These are phyloP conservation scores for Strobilomyces echinocephalus DNA, from an alignment of 768 basidiomycete species.

Conservation along the genomic window DNA sequence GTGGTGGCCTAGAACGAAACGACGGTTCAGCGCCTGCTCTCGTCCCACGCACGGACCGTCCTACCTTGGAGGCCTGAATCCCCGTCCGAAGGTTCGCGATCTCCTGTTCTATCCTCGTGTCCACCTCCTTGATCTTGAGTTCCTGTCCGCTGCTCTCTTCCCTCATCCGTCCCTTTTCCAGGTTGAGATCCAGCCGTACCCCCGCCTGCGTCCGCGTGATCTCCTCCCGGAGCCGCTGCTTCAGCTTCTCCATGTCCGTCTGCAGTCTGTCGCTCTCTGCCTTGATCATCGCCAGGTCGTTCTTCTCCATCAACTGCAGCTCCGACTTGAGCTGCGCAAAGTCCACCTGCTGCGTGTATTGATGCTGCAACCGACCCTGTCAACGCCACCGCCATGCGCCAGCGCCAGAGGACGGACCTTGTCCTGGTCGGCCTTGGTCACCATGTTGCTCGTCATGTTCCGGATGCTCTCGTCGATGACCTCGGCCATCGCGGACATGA, in stretches of 20 bases:
- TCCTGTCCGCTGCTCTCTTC: constrained; percentile 91
- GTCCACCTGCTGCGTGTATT: constrained; percentile 94
- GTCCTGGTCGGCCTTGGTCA: constrained; percentile 93
- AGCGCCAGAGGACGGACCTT: constrained; percentile 54
- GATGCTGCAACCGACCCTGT: constrained; percentile 48
- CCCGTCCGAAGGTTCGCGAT: constrained; percentile 81
- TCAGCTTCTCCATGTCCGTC: constrained; percentile 89
- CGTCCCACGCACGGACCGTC: not conserved
- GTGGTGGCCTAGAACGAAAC: constrained; percentile 61
- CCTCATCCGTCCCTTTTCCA: constrained; percentile 93
- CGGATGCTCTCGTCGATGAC: constrained; percentile 96
- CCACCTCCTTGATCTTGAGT: constrained; percentile 95
- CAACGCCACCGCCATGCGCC: not conserved
- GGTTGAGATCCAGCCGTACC: constrained; percentile 88
- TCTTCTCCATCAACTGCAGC: constrained; percentile 93
- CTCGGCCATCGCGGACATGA: constrained; percentile 95
- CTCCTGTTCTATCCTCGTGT: constrained; percentile 94
- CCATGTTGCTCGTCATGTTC: constrained; percentile 95
- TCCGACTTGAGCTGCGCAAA: constrained; percentile 96
- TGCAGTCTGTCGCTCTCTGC: constrained; percentile 94
- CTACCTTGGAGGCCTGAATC: constrained; percentile 80
- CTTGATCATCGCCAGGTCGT: constrained; percentile 92
- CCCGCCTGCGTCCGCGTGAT: constrained; percentile 89
- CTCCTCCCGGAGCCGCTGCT: constrained; percentile 88
- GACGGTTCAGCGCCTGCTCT: constrained; percentile 6